Percentiles rank a stretch among this genome's conserved stretches.
Evolutionary conservation across 2,329 filamentous ascomycete genomes (phyloP).

Genomic region (Apiospora marii): DNA sequence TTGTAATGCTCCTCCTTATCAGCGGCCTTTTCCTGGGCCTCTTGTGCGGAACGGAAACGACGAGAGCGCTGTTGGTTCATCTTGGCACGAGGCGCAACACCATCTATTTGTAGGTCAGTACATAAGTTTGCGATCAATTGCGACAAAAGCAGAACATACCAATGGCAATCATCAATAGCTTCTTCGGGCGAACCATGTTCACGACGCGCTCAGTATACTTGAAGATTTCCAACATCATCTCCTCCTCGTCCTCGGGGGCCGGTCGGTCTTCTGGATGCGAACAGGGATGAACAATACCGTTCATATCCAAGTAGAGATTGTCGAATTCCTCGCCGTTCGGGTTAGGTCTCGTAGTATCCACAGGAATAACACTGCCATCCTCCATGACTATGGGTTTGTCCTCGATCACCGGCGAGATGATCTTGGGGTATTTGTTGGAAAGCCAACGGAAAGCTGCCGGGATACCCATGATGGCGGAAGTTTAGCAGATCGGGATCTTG

Average conservation of each 20-base stretch:
- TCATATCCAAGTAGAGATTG: slow-evolving; percentile 99
- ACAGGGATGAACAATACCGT: slow-evolving; percentile 98
- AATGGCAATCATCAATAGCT: slow-evolving; percentile 96
- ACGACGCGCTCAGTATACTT: slow-evolving; percentile 98
- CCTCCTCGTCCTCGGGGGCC: slow-evolving; percentile 90
- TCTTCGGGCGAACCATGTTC: slow-evolving; percentile 97
- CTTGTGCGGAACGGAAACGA: slow-evolving; percentile 92
- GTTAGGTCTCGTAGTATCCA: slow-evolving; percentile 85
- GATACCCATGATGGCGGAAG: slow-evolving; percentile 75
- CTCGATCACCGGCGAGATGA: slow-evolving; percentile 90
- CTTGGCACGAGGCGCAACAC: slow-evolving; percentile 95
- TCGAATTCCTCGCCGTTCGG: slow-evolving; percentile 98
- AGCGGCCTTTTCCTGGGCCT: slow-evolving; percentile 91
- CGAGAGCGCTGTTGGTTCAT: slow-evolving; percentile 99
- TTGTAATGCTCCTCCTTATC: slow-evolving; percentile 90
- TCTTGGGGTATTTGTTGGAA: slow-evolving; percentile 96
- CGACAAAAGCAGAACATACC: slow-evolving; percentile 59
- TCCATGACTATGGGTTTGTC: slow-evolving; percentile 80
- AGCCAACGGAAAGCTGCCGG: slow-evolving; percentile 96
- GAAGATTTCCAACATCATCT: slow-evolving; percentile 99
- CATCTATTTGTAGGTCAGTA: slow-evolving; percentile 65
- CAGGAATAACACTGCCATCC: slow-evolving; percentile 83
- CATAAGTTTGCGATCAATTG: slow-evolving; percentile 33
- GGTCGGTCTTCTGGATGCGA: slow-evolving; percentile 95
- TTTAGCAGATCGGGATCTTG: neutral